Evolutionary conservation across 2,329 filamentous ascomycete genomes (phyloP).

Genomic region (Colletotrichum sp.): DNA sequence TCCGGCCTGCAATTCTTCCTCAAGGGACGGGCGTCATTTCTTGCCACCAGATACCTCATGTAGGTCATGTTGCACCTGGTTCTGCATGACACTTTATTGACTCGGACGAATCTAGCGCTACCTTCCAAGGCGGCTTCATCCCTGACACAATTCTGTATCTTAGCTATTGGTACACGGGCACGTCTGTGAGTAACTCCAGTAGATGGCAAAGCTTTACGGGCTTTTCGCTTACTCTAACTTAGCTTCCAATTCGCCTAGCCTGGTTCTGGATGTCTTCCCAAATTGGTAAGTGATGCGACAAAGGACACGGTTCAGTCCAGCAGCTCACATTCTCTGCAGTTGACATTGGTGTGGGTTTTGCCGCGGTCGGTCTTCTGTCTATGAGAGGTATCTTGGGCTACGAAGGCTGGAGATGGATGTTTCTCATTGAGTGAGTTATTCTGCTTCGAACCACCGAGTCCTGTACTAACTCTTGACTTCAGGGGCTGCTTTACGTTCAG

Average conservation of each 20-base stretch:
- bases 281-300: constrained; percentile 23
- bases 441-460: accelerated
- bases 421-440: constrained; percentile 40
- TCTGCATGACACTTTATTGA: not conserved
- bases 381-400: constrained; percentile 56
- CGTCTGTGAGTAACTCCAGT: constrained; percentile 33
- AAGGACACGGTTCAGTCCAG: accelerated
- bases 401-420: constrained; percentile 64
- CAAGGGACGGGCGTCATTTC: constrained; percentile 39
- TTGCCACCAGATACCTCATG: constrained; percentile 42
- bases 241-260: constrained; percentile 68
- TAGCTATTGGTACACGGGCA: constrained; percentile 73
- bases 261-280: constrained; percentile 67
- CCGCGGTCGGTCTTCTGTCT: constrained; percentile 61
- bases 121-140: constrained; percentile 51
- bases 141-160: constrained; percentile 35
- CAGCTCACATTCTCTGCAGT: constrained; percentile 1
- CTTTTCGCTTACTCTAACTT: constrained; percentile 1
- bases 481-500: constrained; percentile 40
- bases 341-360: constrained; percentile 57
- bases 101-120: not conserved
- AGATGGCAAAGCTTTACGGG: accelerated
- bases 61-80: constrained; percentile 26
- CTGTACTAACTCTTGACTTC: constrained; percentile 11
- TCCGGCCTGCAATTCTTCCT: constrained; percentile 33